Conservation (phyloP, 768 basidiomycete species). For the Kwoniella mangroviensis region DNA sequence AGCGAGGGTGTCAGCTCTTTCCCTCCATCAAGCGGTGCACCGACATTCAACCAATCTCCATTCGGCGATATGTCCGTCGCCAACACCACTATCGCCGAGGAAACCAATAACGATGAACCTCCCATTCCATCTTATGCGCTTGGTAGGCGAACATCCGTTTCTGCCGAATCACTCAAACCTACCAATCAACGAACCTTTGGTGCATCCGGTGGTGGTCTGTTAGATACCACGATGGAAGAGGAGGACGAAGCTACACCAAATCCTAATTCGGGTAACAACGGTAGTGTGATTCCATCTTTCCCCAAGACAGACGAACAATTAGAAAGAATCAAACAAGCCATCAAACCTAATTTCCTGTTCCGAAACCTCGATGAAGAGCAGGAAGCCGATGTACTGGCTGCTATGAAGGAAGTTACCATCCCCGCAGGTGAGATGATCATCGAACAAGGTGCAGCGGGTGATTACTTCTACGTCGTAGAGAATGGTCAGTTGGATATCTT, state of each 20-base stretch:
- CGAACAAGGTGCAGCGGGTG: constrained; percentile 93
- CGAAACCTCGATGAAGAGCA: constrained; percentile 96
- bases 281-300: constrained; percentile 58
- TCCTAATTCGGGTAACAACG: constrained; percentile 3
- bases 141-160: constrained; percentile 90
- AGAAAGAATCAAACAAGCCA: constrained; percentile 82
- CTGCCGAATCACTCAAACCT: constrained; percentile 92
- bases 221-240: constrained; percentile 45
- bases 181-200: constrained; percentile 54
- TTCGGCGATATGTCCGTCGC: constrained; percentile 22
- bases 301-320: constrained; percentile 88
- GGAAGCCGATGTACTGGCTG: constrained; percentile 85
- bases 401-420: constrained; percentile 87
- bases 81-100: constrained; percentile 11
- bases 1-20: constrained; percentile 20
- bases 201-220: constrained; percentile 24
- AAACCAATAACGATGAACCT: constrained; percentile 53
- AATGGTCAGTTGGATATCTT: constrained; percentile 82
- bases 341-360: constrained; percentile 89
- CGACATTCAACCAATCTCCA: constrained; percentile 23
- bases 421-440: constrained; percentile 84
- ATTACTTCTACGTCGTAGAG: constrained; percentile 97
- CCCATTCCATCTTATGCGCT: constrained; percentile 66
- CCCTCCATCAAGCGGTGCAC: constrained; percentile 13
- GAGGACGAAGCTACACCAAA: constrained; percentile 65